A percentile compares a stretch with the other conserved stretches of the same genome.
These are phyloP conservation scores for Phytophthora syringae DNA, from an alignment of 352 stramenopile genomes.

Conservation along the genomic window DNA sequence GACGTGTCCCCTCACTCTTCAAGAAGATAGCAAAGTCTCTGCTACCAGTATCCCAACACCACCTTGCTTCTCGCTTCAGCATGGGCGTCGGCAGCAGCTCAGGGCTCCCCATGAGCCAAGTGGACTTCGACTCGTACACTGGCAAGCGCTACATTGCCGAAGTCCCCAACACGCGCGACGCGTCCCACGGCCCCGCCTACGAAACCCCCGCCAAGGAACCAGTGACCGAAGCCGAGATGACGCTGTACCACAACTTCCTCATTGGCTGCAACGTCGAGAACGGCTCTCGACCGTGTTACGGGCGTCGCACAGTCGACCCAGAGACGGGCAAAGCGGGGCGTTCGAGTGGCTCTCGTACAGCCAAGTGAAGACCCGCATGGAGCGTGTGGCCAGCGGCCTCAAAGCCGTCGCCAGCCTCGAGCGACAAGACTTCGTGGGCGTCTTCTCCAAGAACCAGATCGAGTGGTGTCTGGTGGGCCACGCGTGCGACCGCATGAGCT, in stretches of 20 bases:
- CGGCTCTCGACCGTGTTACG: constrained; percentile 26
- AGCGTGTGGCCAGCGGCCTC: constrained; percentile 40
- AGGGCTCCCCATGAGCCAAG: no score
- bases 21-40: no score
- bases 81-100: no score
- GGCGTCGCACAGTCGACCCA: constrained; percentile 45
- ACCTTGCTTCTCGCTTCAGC: no score
- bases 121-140: constrained; percentile 55
- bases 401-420: constrained; percentile 28
- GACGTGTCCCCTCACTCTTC: no score
- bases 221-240: constrained; percentile 30
- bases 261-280: constrained; percentile 28
- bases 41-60: no score
- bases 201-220: constrained; percentile 21
- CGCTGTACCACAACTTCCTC: constrained; percentile 49
- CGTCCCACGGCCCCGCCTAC: constrained; percentile 40
- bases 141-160: constrained; percentile 41
- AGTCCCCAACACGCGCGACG: constrained; percentile 36
- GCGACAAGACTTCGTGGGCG: constrained; percentile 53
- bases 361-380: constrained; percentile 41
- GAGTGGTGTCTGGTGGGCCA: constrained; percentile 48
- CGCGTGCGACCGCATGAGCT: constrained; percentile 49
- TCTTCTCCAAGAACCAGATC: constrained; percentile 53
- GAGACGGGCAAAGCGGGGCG: constrained; percentile 34
- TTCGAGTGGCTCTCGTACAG: constrained; percentile 66